phyloP scores from a whole-genome alignment of 805 yeast species.

The Lachancea dasiensis region DNA sequence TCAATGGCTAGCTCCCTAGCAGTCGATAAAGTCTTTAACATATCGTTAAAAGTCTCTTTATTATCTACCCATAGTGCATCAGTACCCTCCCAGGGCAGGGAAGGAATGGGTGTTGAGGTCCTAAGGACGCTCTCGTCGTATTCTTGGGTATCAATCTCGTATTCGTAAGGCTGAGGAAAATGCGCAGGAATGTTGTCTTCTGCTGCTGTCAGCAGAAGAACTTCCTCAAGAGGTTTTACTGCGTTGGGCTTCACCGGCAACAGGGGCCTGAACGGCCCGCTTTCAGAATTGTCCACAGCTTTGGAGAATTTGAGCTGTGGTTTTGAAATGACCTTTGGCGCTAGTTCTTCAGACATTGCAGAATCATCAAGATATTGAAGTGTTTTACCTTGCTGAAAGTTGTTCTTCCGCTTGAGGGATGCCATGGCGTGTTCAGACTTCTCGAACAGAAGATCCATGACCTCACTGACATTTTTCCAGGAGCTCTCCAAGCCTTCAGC shows the following conservation, averaged over 20 bases:
- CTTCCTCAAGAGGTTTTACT: slow-evolving; percentile 48
- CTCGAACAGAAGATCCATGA: slow-evolving; percentile 69
- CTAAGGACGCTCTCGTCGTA: slow-evolving; percentile 58
- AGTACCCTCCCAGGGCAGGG: slow-evolving; percentile 59
- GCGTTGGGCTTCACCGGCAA: slow-evolving; percentile 70
- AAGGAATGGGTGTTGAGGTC: slow-evolving; percentile 42
- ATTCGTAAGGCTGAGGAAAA: slow-evolving; percentile 73
- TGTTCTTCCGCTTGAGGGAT: slow-evolving; percentile 24
- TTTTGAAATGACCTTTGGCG: slow-evolving; percentile 40
- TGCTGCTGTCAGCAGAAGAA: slow-evolving; percentile 35
- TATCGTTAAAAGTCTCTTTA: slow-evolving; percentile 41
- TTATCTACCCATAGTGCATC: slow-evolving; percentile 70
- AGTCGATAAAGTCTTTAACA: slow-evolving; percentile 48
- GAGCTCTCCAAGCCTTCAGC: slow-evolving; percentile 41
- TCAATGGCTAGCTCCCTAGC: slow-evolving; percentile 79
- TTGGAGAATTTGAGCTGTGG: slow-evolving; percentile 62
- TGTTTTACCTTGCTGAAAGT: slow-evolving; percentile 13
- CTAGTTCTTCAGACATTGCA: slow-evolving; percentile 14
- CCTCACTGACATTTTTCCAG: slow-evolving; percentile 59
- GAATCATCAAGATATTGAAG: slow-evolving; percentile 50
- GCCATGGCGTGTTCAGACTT: slow-evolving; percentile 68
- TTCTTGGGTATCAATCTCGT: slow-evolving; percentile 63
- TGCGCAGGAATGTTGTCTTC: slow-evolving; percentile 46
- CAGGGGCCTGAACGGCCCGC: slow-evolving; percentile 71
- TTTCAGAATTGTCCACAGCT: slow-evolving; percentile 62